Base-by-base conservation (phyloP, 2,329 filamentous ascomycete genomes). In the Parastagonospora nodorum region DNA sequence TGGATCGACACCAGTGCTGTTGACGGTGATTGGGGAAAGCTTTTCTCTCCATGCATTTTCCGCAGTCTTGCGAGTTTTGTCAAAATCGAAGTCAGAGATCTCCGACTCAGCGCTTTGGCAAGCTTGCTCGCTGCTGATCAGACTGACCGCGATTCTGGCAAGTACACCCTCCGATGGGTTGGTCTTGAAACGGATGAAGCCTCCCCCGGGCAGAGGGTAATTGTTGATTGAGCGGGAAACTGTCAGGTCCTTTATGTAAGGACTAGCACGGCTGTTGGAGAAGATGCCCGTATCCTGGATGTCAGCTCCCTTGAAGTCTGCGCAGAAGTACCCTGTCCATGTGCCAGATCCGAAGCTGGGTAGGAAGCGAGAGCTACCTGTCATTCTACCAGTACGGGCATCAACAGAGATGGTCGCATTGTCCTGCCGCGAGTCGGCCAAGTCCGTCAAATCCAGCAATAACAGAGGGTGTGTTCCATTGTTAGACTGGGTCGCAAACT, bases 261-360 rank as follows among this genome's bases (percentile, higher is more conserved):
- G 1, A 78, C 81, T 2, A 24, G 83, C 82, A 6, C 82, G 77
- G 53, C 80, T 84, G 55, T 85, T 82, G 1, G 75, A 77, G 68
- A 83, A 90, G 24, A 87, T 77, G 8, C 88, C 88, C 1, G 76
- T 82, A 53, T 87, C 82, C 29, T 80, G 77, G 8, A 89, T 72
- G 0, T 75, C 64, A 2, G 83, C 81, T 1, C 86, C 86, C 7
- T 75, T 69, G 60, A 90, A 88, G 57, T 90, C 87, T 2, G 84
- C 84, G 58, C 88, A 90, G 61, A 89, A 88, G 66, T 86, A 80
- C 1, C 84, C 70, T 12, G 75, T 71, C 60, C 86, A 90, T 5
- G 62, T 77, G 1, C 86, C 87, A 24, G 80, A 78, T 0, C 85
- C 85, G 57, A 90, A 90, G 48, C 84, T 88, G 1, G 87, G 84